Percentiles rank a stretch among this genome's conserved stretches.
phyloP scores from a whole-genome alignment of 208 protist species.

The Histomonas meleagridis region DNA sequence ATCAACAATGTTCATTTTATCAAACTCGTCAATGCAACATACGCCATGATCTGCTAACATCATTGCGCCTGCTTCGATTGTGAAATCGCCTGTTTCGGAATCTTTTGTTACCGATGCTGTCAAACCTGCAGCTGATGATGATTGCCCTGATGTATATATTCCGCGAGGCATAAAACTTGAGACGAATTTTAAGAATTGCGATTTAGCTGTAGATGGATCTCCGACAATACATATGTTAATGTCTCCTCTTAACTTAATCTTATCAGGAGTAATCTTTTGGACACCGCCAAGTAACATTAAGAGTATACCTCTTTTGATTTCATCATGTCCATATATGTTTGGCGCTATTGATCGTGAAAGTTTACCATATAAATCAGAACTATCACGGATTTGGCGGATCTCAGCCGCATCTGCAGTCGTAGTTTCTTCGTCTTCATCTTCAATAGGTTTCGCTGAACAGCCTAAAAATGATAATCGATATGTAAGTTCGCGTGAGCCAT shows the following conservation, averaged over 20 bases:
- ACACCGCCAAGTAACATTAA: constrained; percentile 95
- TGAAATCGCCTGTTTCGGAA: constrained; percentile 88
- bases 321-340: constrained; percentile 68
- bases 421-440: constrained; percentile 38
- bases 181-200: constrained; percentile 94
- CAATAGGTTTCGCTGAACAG: constrained; percentile 60
- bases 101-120: constrained; percentile 89
- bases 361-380: constrained; percentile 37
- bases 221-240: constrained; percentile 94
- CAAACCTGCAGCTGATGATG: constrained; percentile 53
- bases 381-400: constrained; percentile 46
- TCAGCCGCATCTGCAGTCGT: constrained; percentile 41
- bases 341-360: constrained; percentile 53
- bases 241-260: constrained; percentile 63
- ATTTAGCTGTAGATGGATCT: constrained; percentile 95
- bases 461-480: constrained; percentile 91
- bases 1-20: constrained; percentile 90
- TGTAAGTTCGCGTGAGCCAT: constrained; percentile 88
- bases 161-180: constrained; percentile 72
- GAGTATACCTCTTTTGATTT: constrained; percentile 91
- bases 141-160: constrained; percentile 69
- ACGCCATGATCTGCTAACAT: constrained; percentile 97
- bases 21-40: constrained; percentile 99
- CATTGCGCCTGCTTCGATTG: constrained; percentile 96
- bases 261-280: constrained; percentile 73